phyloP scores from a whole-genome alignment of 2,329 filamentous ascomycete species.

The Cladosporium sp. region DNA sequence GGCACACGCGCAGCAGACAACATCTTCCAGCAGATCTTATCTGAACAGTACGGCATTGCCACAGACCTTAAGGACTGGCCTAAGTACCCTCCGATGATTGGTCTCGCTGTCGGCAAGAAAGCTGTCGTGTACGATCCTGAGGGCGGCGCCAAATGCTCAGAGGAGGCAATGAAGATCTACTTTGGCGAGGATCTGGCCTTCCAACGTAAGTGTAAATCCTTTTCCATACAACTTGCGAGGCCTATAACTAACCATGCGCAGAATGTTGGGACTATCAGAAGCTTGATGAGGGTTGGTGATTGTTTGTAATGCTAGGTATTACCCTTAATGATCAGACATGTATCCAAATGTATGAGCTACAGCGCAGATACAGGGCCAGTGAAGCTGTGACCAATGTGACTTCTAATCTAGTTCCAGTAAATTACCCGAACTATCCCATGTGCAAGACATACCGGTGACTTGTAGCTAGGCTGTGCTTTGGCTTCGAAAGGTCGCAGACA shows the following conservation, averaged over 20 bases:
- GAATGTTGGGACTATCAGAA: constrained; percentile 20
- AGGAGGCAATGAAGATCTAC: constrained; percentile 63
- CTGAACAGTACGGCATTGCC: constrained; percentile 35
- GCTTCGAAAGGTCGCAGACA: background rate
- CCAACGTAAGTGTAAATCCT: background rate
- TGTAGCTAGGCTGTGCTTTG: too few relatives aligned
- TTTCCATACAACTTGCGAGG: background rate
- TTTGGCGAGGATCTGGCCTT: constrained; percentile 67
- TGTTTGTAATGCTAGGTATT: background rate
- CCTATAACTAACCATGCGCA: background rate
- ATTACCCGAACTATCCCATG: background rate
- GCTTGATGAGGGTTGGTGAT: constrained; percentile 19
- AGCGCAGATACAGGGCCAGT: too few relatives aligned
- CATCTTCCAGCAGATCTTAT: constrained; percentile 63
- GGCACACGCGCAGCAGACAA: constrained; percentile 68
- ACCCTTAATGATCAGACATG: background rate
- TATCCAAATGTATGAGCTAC: background rate
- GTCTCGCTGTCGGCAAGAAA: constrained; percentile 69
- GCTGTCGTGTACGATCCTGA: constrained; percentile 64
- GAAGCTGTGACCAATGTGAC: background rate
- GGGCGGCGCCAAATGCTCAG: constrained; percentile 60
- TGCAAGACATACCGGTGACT: background rate
- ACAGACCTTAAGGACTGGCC: constrained; percentile 41
- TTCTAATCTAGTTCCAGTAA: background rate
- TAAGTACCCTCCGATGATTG: constrained; percentile 65